A percentile compares a stretch with the other conserved stretches of the same genome.
Evolutionary conservation across 306 rosid genomes (phyloP).

Genomic region (Luffa acutangula): DNA sequence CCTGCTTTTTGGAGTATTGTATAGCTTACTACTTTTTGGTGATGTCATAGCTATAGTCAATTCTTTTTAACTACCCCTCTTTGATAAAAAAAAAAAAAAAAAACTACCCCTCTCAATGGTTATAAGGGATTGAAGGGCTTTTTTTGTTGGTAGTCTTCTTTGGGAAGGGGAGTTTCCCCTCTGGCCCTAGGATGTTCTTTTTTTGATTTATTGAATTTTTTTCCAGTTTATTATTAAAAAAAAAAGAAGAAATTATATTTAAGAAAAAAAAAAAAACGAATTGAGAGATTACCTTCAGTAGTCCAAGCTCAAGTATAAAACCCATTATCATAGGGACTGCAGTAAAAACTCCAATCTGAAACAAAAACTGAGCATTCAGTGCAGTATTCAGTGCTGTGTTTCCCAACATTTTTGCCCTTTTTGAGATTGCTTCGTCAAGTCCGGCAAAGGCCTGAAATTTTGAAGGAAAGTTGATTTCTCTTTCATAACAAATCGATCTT

Average conservation of each 20-base stretch:
- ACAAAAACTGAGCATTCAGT: constrained; percentile 90
- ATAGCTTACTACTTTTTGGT: too few relatives aligned
- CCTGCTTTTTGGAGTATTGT: too few relatives aligned
- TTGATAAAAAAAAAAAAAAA: too few relatives aligned
- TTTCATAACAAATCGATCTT: not conserved
- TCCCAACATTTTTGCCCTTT: constrained; percentile 42
- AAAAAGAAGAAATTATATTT: not conserved
- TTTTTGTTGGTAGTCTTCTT: too few relatives aligned
- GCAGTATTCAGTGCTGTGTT: constrained; percentile 79
- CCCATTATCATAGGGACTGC: constrained; percentile 95
- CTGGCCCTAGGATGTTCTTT: too few relatives aligned
- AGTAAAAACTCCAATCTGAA: constrained; percentile 92
- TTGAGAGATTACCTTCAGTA: constrained; percentile 57
- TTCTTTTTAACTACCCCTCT: too few relatives aligned
- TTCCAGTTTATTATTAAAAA: too few relatives aligned
- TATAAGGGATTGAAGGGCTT: too few relatives aligned
- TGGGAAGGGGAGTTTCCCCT: too few relatives aligned
- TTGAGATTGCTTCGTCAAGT: constrained; percentile 53
- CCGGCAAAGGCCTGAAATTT: constrained; percentile 82
- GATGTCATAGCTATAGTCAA: too few relatives aligned
- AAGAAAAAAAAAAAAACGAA: not conserved
- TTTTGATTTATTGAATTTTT: not conserved
- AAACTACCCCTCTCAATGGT: too few relatives aligned
- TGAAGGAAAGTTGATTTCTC: not conserved
- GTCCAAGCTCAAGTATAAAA: constrained; percentile 85